Percentiles rank a stretch among this genome's conserved stretches.
Evolutionary conservation across 345 rosid genomes (phyloP).

Genomic region (Lagerstroemia speciosa): DNA sequence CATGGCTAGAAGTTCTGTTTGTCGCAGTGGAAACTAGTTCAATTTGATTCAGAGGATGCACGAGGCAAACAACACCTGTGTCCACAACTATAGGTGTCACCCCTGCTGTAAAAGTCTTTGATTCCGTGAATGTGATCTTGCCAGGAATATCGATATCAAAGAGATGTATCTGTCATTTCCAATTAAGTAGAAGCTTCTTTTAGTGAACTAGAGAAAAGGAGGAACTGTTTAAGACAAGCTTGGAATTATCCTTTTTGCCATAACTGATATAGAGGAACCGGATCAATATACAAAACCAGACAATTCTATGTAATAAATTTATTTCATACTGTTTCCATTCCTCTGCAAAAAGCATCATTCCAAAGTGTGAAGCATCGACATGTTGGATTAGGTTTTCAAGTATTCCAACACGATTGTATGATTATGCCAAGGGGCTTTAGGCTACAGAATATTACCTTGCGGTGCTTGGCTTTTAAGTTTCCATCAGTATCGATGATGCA

Average conservation of each 20-base stretch:
- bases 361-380: neutral
- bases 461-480: constrained; percentile 72
- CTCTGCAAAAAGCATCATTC: neutral
- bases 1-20: neutral
- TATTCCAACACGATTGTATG: neutral
- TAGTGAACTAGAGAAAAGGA: neutral
- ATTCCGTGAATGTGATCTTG: constrained; percentile 85
- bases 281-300: neutral
- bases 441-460: constrained; percentile 39
- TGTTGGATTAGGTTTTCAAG: neutral
- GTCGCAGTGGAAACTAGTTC: neutral
- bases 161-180: constrained; percentile 62
- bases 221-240: neutral
- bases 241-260: neutral
- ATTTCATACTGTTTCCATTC: neutral
- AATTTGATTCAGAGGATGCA: neutral
- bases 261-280: neutral
- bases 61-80: constrained; percentile 42
- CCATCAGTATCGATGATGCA: constrained; percentile 75
- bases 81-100: constrained; percentile 83
- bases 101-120: constrained; percentile 82
- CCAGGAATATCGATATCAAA: constrained; percentile 97
- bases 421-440: neutral
- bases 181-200: neutral
- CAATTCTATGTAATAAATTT: neutral